Evolutionary conservation across 305 asterid genomes (phyloP), one percentile per base, ranked within the genome.

Genomic region (Solanum hybrid): DNA sequence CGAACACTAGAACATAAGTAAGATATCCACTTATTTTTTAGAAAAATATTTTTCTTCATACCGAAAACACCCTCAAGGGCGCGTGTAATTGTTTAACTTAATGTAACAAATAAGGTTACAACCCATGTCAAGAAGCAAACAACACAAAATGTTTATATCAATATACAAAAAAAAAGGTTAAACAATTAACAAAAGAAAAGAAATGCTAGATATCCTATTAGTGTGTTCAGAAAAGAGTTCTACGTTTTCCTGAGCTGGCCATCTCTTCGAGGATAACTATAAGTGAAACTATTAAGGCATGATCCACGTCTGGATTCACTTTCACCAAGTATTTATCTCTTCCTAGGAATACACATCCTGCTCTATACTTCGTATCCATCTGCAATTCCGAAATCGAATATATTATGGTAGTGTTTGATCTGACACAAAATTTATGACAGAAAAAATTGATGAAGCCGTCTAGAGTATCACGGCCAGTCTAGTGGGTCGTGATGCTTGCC

Each of bases 261-360:
- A 94, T 93, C 69, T 94, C 93, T 46, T 90, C 91, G 77, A 91
- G 89, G 56, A 94, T 77, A 37, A 94, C 73, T 14, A 90, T 35
- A 16, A 94, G 93, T 32, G 94, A 88, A 42, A 90, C 92, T 27
- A 94, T 79, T 88, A 94, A 93, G 46, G 89, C 94, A n/a, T 90
- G 87, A 91, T 94, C 94, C 26, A 93, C 86, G 29, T 90, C 71
- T 1, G 94, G 94, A 34, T 88, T 46, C 79, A 93, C 90, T 0
- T 10, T 88, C 87, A 88, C 92, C 37, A 22, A 75, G 29, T 85
- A 91, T 10, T 86, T 66, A 76, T 90, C 90, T 92, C 89, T 92
- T 73, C 92, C 92, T n/a, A 84, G 85, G 60, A 92, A 84, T 20
- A 90, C 3, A 75, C 92, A 86, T 78, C 31, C 85, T 35, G 31